Conservation (phyloP, 2,329 filamentous ascomycete species). For the Iodosphaeria phyllophila region DNA sequence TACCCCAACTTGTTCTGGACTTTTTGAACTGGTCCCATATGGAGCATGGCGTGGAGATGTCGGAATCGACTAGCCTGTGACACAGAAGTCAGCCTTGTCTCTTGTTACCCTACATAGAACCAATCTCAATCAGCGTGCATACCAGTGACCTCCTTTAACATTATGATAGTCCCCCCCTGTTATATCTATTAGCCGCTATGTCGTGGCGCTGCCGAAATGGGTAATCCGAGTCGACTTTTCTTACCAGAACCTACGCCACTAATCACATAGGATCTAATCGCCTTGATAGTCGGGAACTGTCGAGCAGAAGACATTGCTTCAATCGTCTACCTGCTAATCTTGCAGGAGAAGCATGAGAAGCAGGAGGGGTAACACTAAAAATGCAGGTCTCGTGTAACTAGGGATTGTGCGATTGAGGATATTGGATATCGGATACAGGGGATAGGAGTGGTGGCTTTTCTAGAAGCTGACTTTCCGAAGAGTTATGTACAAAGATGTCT, state of each 20-base stretch:
- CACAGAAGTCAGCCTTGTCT: constrained; percentile 18
- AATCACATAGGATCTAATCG: constrained; percentile 54
- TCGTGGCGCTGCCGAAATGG: background rate
- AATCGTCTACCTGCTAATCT: no score
- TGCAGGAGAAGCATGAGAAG: no score
- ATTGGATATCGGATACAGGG: no score
- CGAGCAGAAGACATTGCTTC: constrained; percentile 30
- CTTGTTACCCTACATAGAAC: no score
- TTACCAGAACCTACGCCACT: constrained; percentile 35
- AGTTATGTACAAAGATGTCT: no score
- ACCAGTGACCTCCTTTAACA: constrained; percentile 58
- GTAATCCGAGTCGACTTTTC: constrained; percentile 12
- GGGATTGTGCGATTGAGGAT: no score
- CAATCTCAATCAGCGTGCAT: constrained; percentile 10
- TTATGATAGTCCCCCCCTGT: constrained; percentile 79
- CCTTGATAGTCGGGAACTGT: constrained; percentile 57
- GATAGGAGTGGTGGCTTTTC: no score
- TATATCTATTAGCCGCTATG: no score
- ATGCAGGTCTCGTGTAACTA: no score
- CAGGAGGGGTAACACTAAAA: no score
- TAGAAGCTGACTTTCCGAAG: no score
- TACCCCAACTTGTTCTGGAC: constrained; percentile 83
- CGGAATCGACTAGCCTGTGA: constrained; percentile 72
- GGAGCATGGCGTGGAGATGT: constrained; percentile 86
- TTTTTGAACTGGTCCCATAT: constrained; percentile 75